These are phyloP conservation scores for Cladosporium sp. DNA, from an alignment of 2,329 filamentous ascomycete genomes.

Conservation along the genomic window DNA sequence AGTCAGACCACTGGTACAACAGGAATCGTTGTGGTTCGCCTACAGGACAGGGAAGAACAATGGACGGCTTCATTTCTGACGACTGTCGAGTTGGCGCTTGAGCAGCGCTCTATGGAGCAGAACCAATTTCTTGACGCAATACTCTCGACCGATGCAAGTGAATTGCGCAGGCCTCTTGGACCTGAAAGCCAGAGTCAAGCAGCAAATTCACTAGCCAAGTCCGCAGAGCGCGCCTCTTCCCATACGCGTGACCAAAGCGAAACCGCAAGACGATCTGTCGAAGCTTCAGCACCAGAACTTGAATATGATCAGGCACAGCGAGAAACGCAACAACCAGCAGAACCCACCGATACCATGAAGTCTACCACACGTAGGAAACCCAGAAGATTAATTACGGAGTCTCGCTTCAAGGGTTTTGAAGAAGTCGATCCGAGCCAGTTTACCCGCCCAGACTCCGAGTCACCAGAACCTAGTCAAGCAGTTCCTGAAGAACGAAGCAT, in stretches of 20 bases:
- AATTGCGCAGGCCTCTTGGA: conserved; percentile 63
- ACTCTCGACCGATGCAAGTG: conserved; percentile 69
- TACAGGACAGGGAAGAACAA: conserved; percentile 51
- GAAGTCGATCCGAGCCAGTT: conserved; percentile 34
- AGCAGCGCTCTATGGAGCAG: conserved; percentile 81
- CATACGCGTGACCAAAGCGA: neutral
- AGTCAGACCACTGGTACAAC: conserved; percentile 27
- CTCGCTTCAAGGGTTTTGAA: conserved; percentile 56
- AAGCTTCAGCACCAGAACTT: neutral
- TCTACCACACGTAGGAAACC: conserved; percentile 11
- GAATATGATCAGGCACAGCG: neutral
- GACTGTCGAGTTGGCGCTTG: conserved; percentile 62
- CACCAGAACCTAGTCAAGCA: conserved; percentile 14
- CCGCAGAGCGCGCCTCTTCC: neutral
- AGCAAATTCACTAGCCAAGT: conserved; percentile 1
- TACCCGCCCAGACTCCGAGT: conserved; percentile 20
- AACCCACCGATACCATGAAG: neutral
- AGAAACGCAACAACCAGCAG: neutral
- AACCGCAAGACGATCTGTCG: neutral
- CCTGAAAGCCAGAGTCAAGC: conserved; percentile 35
- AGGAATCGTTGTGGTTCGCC: conserved; percentile 76
- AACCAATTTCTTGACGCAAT: conserved; percentile 91
- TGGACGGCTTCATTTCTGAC: conserved; percentile 18
- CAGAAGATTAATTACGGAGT: conserved; percentile 35
- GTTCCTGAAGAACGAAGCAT: neutral